Conservation (phyloP, 169 alveolate species). For the Ichthyophthirius multifiliis region DNA sequence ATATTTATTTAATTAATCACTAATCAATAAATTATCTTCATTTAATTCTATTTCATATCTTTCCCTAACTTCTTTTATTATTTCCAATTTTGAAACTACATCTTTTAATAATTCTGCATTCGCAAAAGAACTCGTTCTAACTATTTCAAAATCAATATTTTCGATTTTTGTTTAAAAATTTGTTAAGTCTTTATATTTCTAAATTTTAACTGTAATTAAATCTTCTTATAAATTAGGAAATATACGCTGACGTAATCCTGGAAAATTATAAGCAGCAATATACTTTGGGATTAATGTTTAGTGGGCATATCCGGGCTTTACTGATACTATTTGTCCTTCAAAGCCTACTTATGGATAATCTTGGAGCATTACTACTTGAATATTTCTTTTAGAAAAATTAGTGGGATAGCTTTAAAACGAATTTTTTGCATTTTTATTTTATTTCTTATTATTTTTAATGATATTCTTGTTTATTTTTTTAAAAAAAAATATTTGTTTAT, state of each 20-base stretch:
- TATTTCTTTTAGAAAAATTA: conserved; percentile 3
- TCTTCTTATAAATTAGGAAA: background rate
- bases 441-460: no score
- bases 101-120: background rate
- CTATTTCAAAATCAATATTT: background rate
- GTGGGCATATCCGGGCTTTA: conserved; percentile 15
- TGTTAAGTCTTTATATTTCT: background rate
- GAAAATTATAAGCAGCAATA: conserved; percentile 16
- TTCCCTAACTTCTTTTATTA: background rate
- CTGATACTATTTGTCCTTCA: conserved; percentile 16
- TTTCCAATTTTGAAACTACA: background rate
- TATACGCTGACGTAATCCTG: conserved; percentile 12
- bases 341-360: conserved; percentile 5
- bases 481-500: no score
- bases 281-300: background rate
- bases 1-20: no score
- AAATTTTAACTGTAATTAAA: background rate
- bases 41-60: background rate
- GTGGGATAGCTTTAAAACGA: no score
- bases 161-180: background rate
- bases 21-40: background rate
- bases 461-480: no score
- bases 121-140: background rate
- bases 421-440: no score
- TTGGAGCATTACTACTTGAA: background rate